Evolutionary conservation across 306 rosid species (phyloP), one percentile per base, ranked within the genome.

Genomic region (Carpinus viminea): DNA sequence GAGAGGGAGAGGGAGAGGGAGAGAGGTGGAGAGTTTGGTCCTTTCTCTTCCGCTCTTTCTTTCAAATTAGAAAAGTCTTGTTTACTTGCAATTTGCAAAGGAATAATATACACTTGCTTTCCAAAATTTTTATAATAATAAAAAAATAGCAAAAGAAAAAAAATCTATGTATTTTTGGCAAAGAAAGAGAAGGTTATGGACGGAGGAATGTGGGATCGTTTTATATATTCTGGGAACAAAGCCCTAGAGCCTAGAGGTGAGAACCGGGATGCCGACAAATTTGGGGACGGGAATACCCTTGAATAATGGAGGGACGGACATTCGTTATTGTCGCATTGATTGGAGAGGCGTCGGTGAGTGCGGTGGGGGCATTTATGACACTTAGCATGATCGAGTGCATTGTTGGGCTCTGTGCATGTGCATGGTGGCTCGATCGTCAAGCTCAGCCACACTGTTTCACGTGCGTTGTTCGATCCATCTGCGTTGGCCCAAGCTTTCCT

Each of bases 291-390:
- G 70, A 62, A 43, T 78, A 0, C 78, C 80, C 83, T 46, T 41
- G 55, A 17, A 38, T 12, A 3, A 13, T 28, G n/a, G 15, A 41
- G 50, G 8, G 75, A 68, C 82, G 65, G 78, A 72, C 82, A 46
- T 13, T 12, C n/a, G 59, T 7, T 8, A 43, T 7, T 21, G 38
- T 18, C 16, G 45, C 34, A 7, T 18, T 13, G 4, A 24, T 47
- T 7, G 13, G 12, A 31, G 6, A 0, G 0, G 46, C 21, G 47
- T 54, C 75, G 81, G 76, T 8, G 70, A 0, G n/a, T 9, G 8
- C 18, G 77, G 15, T 15, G 51, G 76, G 74, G 83, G 79, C 53
- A 65, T 75, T 75, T 57, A 15, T 59, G 88, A 56, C 81, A 56
- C 81, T 70, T 61, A 70, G 18, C 21, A 0, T 0, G 16, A n/a